Conservation (phyloP, 2,329 filamentous ascomycete species). For the Coccinonectria pachysandricola region DNA sequence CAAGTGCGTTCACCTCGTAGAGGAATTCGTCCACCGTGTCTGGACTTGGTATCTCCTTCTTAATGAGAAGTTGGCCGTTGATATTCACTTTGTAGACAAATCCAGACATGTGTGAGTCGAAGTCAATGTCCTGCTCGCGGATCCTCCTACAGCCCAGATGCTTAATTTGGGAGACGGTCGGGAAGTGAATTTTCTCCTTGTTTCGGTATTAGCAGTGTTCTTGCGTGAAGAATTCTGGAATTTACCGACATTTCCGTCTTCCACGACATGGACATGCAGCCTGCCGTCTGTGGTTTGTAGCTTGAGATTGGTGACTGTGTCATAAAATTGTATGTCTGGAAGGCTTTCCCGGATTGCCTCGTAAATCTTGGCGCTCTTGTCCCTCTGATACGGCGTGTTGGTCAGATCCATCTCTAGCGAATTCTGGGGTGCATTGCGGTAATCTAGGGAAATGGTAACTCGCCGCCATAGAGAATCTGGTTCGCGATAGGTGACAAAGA, state of each 20-base stretch:
- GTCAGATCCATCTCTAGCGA: slow-evolving; percentile 81
- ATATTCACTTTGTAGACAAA: slow-evolving; percentile 92
- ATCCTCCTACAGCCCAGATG: slow-evolving; percentile 59
- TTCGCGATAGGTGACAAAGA: slow-evolving; percentile 92
- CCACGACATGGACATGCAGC: slow-evolving; percentile 93
- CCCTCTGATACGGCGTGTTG: slow-evolving; percentile 69
- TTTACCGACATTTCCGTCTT: slow-evolving; percentile 66
- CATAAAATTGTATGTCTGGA: slow-evolving; percentile 89
- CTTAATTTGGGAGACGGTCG: slow-evolving; percentile 58
- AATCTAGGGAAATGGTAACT: slow-evolving; percentile 90
- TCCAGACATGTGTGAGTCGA: slow-evolving; percentile 88
- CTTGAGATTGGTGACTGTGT: slow-evolving; percentile 92
- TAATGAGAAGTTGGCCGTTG: slow-evolving; percentile 63
- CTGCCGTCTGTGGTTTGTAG: slow-evolving; percentile 80
- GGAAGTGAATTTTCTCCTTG: slow-evolving; percentile 87
- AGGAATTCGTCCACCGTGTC: slow-evolving; percentile 94
- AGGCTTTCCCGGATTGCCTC: slow-evolving; percentile 89
- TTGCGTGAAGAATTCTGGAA: too few relatives aligned
- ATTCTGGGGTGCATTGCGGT: slow-evolving; percentile 65
- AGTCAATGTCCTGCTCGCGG: slow-evolving; percentile 65
- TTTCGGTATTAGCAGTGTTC: too few relatives aligned
- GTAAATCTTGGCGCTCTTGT: slow-evolving; percentile 89
- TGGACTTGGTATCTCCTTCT: slow-evolving; percentile 95
- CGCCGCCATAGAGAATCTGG: slow-evolving; percentile 69
- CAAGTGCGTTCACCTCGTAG: slow-evolving; percentile 94